Evolutionary conservation across 768 basidiomycete species (phyloP).

Genomic region (Pleurotus djamor): DNA sequence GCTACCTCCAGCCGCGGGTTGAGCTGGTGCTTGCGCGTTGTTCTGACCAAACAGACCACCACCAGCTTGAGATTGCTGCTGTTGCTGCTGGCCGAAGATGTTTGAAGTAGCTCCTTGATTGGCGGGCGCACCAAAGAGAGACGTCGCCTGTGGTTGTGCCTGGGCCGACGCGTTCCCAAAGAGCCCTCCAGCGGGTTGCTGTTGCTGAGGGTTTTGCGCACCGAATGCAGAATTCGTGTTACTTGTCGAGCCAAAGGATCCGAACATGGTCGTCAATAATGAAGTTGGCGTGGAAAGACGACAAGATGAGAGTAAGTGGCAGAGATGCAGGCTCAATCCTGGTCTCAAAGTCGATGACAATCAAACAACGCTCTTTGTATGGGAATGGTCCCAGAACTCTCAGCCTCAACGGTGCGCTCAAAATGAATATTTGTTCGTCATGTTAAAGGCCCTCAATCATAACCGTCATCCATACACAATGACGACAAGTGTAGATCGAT

Average conservation of each 20-base stretch:
- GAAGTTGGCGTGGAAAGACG: no score
- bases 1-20: constrained; percentile 13
- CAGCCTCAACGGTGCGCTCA: no score
- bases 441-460: no score
- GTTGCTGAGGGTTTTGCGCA: constrained; percentile 13
- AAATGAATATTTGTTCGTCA: no score
- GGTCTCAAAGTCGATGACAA: no score
- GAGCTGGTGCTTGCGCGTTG: constrained; percentile 13
- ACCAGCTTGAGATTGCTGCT: constrained; percentile 1
- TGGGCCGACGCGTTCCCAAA: constrained; percentile 22
- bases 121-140: constrained; percentile 5
- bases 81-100: constrained; percentile 3
- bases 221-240: neutral
- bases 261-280: neutral
- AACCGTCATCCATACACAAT: no score
- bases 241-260: neutral
- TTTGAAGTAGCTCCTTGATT: constrained; percentile 1
- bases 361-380: no score
- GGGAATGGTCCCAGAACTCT: no score
- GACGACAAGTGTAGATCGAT: no score
- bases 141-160: constrained; percentile 5
- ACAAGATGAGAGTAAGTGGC: no score
- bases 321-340: no score
- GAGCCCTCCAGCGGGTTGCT: constrained; percentile 16
- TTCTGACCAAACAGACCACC: constrained; percentile 9